Percentiles rank a stretch among this genome's conserved stretches.
These are phyloP conservation scores for Calvatia gigantea DNA, from an alignment of 768 basidiomycete species.

Conservation along the genomic window DNA sequence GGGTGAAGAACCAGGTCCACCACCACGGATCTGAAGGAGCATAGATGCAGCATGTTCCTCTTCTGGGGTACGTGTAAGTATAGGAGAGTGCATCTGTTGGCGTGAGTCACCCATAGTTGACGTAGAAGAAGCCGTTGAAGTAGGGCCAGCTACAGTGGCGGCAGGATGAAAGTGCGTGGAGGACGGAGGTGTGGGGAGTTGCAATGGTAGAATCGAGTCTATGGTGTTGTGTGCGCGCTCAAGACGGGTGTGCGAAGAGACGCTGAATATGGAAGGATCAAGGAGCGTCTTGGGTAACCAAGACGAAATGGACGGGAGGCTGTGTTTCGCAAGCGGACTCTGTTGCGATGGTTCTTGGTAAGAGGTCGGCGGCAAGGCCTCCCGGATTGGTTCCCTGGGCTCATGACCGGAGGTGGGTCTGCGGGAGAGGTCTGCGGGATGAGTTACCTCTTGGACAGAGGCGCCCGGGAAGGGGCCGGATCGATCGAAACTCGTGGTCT, in stretches of 20 bases:
- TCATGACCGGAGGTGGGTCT: not conserved
- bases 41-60: constrained; percentile 71
- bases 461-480: not conserved
- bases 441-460: not conserved
- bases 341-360: constrained; percentile 9
- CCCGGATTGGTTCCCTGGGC: not conserved
- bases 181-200: constrained; percentile 57
- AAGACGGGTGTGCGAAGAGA: not conserved
- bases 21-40: constrained; percentile 48
- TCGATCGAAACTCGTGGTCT: constrained; percentile 15
- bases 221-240: constrained; percentile 6
- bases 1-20: constrained; percentile 38
- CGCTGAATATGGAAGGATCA: constrained; percentile 23
- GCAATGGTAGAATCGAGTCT: constrained; percentile 18
- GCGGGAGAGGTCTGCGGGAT: constrained; percentile 4
- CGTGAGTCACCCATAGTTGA: not conserved
- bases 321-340: constrained; percentile 21
- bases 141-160: constrained; percentile 30
- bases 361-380: constrained; percentile 14
- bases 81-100: constrained; percentile 8
- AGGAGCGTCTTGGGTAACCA: constrained; percentile 51
- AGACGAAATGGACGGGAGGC: constrained; percentile 65
- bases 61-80: constrained; percentile 48
- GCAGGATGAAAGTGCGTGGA: constrained; percentile 50
- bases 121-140: constrained; percentile 12